Evolutionary conservation across 2,329 filamentous ascomycete genomes (phyloP), one percentile per base, ranked within the genome.

Genomic region (Cytospora paraplurivora): DNA sequence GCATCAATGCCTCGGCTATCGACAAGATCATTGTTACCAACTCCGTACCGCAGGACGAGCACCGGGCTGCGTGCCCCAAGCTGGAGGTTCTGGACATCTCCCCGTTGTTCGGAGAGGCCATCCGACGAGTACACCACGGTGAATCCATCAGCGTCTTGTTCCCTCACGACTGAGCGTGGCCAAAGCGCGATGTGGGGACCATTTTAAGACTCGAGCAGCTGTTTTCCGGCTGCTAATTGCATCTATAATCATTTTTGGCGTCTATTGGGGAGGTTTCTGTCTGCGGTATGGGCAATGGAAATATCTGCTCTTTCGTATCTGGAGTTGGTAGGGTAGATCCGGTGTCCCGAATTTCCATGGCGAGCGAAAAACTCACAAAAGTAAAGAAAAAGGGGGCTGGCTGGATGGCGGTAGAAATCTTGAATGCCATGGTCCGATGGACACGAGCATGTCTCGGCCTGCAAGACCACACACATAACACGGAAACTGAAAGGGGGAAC

Each of bases 131-230:
- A 64, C 95, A 99, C 78, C 93, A 98, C 76, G 95, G 95, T 72
- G 95, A 99, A 80, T 97, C 92, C 72, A 97, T 99, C 78, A 97
- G 93, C 75, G 92, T 95, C 66, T 84, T 99, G 58, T 99, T 99
- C 78, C 89, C 93, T 74, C 90, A 92, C 76, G 89, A 92, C 74
- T 93, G 72, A 75, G 63, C 49, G 8, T 35, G 50, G 27, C 33
- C 11, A 34, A 51, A 15, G 38, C 53, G 37, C 19, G n/a, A 55
- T 10, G 21, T 15, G 37, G 34, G 37, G n/a, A 44, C 15, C 17
- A n/a, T 35, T 7, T n/a, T 27, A 41, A 5, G 50, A 56, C 21
- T 33, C 50, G 34, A n/a, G 55, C 19, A 15, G 27, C 56, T 34
- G n/a, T 41, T 37, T 37, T 35, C 8, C 47, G 54, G 58, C 33